A percentile compares a stretch with the other conserved stretches of the same genome.
phyloP scores from a whole-genome alignment of 2,329 filamentous ascomycete species.

The Dactylellina drechsleri region DNA sequence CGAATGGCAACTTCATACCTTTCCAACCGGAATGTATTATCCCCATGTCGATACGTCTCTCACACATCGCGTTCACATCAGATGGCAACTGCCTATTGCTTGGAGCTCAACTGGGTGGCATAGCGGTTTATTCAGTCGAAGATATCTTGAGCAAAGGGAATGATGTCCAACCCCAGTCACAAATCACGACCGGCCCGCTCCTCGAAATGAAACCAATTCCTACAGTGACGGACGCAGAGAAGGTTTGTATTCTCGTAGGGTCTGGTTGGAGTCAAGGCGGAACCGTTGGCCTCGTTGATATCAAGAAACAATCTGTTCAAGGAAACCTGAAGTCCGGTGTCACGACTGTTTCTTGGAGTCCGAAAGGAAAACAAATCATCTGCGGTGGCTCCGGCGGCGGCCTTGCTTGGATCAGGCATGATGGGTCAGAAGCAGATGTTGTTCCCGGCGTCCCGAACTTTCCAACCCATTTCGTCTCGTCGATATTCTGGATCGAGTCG shows the following conservation, averaged over 20 bases:
- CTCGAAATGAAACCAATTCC: conserved; percentile 84
- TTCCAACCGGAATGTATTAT: conserved; percentile 81
- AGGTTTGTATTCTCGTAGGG: conserved; percentile 81
- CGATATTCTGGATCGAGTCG: conserved; percentile 88
- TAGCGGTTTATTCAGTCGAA: conserved; percentile 83
- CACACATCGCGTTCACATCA: conserved; percentile 89
- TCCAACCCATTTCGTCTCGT: conserved; percentile 77
- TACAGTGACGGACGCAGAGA: conserved; percentile 74
- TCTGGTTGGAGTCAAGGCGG: conserved; percentile 67
- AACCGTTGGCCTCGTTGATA: conserved; percentile 64
- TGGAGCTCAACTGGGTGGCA: conserved; percentile 80
- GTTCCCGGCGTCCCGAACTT: conserved; percentile 81
- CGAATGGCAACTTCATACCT: conserved; percentile 69
- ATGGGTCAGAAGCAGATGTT: conserved; percentile 78
- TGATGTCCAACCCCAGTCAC: conserved; percentile 74
- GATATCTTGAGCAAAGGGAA: conserved; percentile 70
- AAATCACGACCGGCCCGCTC: conserved; percentile 80
- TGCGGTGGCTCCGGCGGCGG: conserved; percentile 85
- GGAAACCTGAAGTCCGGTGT: conserved; percentile 76
- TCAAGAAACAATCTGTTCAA: conserved; percentile 84
- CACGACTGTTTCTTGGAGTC: conserved; percentile 89
- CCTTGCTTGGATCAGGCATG: conserved; percentile 82
- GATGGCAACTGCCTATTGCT: conserved; percentile 86
- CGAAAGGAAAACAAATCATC: conserved; percentile 89
- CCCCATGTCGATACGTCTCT: conserved; percentile 77